Evolutionary conservation across 2,329 filamentous ascomycete species (phyloP), one percentile per base, ranked within the genome.

Genomic region (Triangularia verruculosa): DNA sequence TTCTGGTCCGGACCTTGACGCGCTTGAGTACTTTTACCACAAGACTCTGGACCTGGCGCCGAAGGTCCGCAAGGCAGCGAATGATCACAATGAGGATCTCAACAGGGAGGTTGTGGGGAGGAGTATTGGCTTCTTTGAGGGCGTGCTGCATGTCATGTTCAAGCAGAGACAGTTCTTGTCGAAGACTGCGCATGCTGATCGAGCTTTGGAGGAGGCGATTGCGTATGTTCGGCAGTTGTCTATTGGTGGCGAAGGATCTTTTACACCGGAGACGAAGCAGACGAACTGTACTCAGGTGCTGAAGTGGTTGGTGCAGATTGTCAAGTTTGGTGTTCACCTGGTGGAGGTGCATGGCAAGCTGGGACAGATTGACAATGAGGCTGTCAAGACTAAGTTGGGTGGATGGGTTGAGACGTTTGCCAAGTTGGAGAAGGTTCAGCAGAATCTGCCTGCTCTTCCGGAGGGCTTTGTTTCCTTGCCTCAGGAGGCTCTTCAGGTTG

Each of bases 101-200:
- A 96, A 90, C 53, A 83, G 87, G 51, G 89, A 91, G 8, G 92
- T 97, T 70, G 84, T 95, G 7, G 83, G 85, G 51, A 85, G 93
- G 72, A 93, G 92, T 73, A 84, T 91, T 57, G 92, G 92, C 0
- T 91, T 91, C 68, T 79, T 97, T n/a, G 95, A 99, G 74, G 92
- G 93, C 25, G 82, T 97, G 64, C 79, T 98, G 28, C 83, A 89
- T 64, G 78, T 87, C n/a, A 74, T 85, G 1, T 72, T 91, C 12
- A 76, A 79, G 3, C 90, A 93, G 73, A 82, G 89, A 64, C 75
- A 74, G 55, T 75, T 78, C 5, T 77, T 89, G 32, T 76, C 79
- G 51, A 68, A 75, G 17, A 71, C 77, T 12, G 68, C 80, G 2
- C 73, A 71, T 13, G 73, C 77, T 1, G 70, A 83, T 11, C 70